Conservation (phyloP, 2,329 filamentous ascomycete species). For the Taxawa tesnikishii region DNA sequence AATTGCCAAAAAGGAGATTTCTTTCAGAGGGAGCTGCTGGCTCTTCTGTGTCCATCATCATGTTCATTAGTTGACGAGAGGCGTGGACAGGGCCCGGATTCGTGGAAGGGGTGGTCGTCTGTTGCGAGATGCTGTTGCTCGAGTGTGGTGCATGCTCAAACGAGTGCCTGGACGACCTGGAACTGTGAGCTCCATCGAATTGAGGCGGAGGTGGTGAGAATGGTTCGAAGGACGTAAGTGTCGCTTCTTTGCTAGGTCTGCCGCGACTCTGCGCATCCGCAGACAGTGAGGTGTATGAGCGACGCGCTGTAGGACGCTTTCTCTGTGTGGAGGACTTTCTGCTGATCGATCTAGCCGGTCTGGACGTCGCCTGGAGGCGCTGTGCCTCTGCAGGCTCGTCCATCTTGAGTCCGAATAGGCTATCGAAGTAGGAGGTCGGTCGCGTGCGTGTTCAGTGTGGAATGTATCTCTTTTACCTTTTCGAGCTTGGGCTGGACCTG, state of each 20-base stretch:
- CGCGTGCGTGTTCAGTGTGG: neutral
- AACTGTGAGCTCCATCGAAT: constrained; percentile 1
- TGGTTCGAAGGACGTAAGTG: constrained; percentile 10
- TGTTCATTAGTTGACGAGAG: neutral
- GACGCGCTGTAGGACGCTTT: constrained; percentile 4
- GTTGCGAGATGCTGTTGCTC: constrained; percentile 2
- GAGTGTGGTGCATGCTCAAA: constrained; percentile 9
- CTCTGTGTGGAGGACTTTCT: constrained; percentile 8
- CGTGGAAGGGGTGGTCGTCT: neutral
- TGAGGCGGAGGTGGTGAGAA: constrained; percentile 8
- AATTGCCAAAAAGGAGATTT: neutral
- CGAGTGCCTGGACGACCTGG: constrained; percentile 7
- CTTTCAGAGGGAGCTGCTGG: neutral
- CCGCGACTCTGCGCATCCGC: constrained; percentile 4
- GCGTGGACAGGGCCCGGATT: neutral
- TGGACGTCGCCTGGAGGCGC: constrained; percentile 4
- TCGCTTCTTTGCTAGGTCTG: constrained; percentile 7
- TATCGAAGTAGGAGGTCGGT: constrained; percentile 2
- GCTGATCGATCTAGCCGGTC: constrained; percentile 2
- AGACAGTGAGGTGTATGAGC: constrained; percentile 8
- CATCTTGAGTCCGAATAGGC: constrained; percentile 4
- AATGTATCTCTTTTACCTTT: neutral
- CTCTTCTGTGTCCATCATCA: neutral
- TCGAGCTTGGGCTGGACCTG: constrained; percentile 2
- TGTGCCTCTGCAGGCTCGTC: constrained; percentile 5